Percentiles rank a stretch among this genome's conserved stretches.
These are phyloP conservation scores for Starmerella geochares DNA, from an alignment of 805 yeast genomes.

Conservation along the genomic window DNA sequence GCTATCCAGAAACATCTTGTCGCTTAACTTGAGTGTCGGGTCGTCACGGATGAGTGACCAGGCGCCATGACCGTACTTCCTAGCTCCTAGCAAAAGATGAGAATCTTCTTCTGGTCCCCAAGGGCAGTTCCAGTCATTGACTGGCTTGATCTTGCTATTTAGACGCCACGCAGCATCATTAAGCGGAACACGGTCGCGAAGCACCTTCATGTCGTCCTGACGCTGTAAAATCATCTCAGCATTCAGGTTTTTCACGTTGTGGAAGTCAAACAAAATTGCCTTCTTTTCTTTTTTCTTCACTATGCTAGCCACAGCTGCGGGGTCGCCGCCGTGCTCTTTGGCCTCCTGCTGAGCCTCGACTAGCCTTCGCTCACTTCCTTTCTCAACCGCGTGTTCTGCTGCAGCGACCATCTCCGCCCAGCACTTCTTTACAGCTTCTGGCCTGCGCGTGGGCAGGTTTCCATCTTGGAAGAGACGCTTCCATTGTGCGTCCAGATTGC, in stretches of 20 bases:
- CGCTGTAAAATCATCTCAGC: slow-evolving; percentile 79
- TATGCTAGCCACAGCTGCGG: slow-evolving; percentile 26
- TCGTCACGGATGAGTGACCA: slow-evolving; percentile 94
- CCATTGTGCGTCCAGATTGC: slow-evolving; percentile 64
- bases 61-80: slow-evolving; percentile 89
- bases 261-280: slow-evolving; percentile 80
- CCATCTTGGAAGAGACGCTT: slow-evolving; percentile 85
- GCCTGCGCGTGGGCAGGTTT: slow-evolving; percentile 71
- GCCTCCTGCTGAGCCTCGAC: slow-evolving; percentile 24
- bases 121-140: slow-evolving; percentile 79
- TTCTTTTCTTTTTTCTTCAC: slow-evolving; percentile 73
- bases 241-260: slow-evolving; percentile 77
- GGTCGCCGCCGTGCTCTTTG: slow-evolving; percentile 23
- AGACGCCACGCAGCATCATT: slow-evolving; percentile 54
- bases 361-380: slow-evolving; percentile 55
- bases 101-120: slow-evolving; percentile 83
- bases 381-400: slow-evolving; percentile 51
- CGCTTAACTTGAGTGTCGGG: slow-evolving; percentile 76
- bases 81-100: slow-evolving; percentile 73
- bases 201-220: slow-evolving; percentile 68
- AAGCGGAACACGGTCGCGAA: slow-evolving; percentile 45
- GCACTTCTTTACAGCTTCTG: slow-evolving; percentile 63
- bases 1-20: slow-evolving; percentile 59
- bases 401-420: slow-evolving; percentile 59
- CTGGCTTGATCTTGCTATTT: slow-evolving; percentile 59